A percentile compares a stretch with the other conserved stretches of the same genome.
These are phyloP conservation scores for Eucalyptus paniculata DNA, from an alignment of 345 rosid species.

Conservation along the genomic window DNA sequence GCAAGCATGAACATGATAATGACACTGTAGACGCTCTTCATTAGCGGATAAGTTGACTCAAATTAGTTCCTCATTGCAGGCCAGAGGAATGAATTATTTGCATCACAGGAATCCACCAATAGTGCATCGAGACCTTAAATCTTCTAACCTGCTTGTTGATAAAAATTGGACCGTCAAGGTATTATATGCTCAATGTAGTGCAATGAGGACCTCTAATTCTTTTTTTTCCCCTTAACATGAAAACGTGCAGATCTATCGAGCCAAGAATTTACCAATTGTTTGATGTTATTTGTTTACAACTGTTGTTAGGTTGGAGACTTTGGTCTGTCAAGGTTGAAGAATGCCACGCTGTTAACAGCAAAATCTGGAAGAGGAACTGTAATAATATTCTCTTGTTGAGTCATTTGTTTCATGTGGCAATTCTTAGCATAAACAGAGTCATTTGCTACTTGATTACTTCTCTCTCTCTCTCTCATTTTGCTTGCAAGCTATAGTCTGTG, in stretches of 20 bases:
- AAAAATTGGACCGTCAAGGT: conserved; percentile 93
- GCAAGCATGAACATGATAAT: background rate
- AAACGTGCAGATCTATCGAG: background rate
- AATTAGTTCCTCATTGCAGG: conserved; percentile 28
- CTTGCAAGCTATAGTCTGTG: background rate
- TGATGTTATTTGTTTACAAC: background rate
- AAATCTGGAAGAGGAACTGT: conserved; percentile 89
- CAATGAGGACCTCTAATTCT: background rate
- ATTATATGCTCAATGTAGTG: background rate
- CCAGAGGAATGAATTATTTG: conserved; percentile 89
- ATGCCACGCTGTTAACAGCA: conserved; percentile 62
- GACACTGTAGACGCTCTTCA: background rate
- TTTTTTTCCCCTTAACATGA: background rate
- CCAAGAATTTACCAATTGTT: background rate
- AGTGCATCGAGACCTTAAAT: conserved; percentile 81
- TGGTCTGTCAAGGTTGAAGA: conserved; percentile 82
- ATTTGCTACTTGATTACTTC: background rate
- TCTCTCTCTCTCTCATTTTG: background rate
- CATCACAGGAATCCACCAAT: conserved; percentile 85
- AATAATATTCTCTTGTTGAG: background rate
- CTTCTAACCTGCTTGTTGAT: conserved; percentile 87
- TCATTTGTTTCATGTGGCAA: background rate
- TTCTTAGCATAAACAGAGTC: background rate
- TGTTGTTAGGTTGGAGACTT: conserved; percentile 73
- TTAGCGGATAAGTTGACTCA: background rate